These are phyloP conservation scores for Globisporangium uncinulatum DNA, from an alignment of 352 stramenopile species.

Conservation along the genomic window DNA sequence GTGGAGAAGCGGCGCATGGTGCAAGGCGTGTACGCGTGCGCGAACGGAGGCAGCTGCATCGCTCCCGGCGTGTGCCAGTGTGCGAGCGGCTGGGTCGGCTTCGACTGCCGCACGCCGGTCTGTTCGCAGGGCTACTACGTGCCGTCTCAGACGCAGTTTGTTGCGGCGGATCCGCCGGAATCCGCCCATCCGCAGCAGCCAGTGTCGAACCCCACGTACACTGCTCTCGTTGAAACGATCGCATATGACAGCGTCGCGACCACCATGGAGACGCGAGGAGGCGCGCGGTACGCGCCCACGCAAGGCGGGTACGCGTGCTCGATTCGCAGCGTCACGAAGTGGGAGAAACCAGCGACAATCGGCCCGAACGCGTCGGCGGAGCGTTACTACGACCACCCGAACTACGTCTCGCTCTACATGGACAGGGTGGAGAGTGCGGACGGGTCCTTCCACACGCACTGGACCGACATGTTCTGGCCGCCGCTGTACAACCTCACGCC, in stretches of 20 bases:
- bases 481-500: slow-evolving; percentile 86
- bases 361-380: slow-evolving; percentile 44
- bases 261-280: slow-evolving; percentile 25
- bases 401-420: slow-evolving; percentile 97
- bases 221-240: slow-evolving; percentile 45
- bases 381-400: slow-evolving; percentile 91
- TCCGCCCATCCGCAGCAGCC: slow-evolving; percentile 43
- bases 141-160: slow-evolving; percentile 63
- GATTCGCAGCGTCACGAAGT: slow-evolving; percentile 90
- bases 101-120: slow-evolving; percentile 95
- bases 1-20: slow-evolving; percentile 81
- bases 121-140: slow-evolving; percentile 93
- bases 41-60: slow-evolving; percentile 91
- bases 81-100: slow-evolving; percentile 89
- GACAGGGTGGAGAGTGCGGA: slow-evolving; percentile 77
- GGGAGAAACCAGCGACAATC: slow-evolving; percentile 83
- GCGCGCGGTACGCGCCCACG: slow-evolving; percentile 47
- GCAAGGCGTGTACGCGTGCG: slow-evolving; percentile 94
- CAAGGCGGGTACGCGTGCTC: slow-evolving; percentile 96
- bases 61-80: slow-evolving; percentile 91
- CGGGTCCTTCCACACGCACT: slow-evolving; percentile 82
- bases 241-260: slow-evolving; percentile 40
- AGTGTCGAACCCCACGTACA: slow-evolving; percentile 61
- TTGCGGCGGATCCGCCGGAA: slow-evolving; percentile 57
- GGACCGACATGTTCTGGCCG: slow-evolving; percentile 89